These are phyloP conservation scores for Aegilops longissima DNA, from an alignment of 176 grass and related monocot genomes.

Conservation along the genomic window DNA sequence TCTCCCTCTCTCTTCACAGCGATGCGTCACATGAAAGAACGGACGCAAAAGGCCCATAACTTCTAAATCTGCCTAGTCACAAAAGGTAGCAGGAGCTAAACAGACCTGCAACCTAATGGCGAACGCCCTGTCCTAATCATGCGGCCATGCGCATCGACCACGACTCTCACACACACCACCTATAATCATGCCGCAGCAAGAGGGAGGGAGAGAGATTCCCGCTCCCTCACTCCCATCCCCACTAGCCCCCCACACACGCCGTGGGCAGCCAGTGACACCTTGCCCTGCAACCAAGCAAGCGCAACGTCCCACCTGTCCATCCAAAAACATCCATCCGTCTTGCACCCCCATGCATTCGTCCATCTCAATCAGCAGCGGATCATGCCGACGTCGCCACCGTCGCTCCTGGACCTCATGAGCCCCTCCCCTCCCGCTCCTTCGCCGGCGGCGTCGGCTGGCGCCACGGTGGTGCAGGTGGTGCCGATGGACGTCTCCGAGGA, in stretches of 20 bases:
- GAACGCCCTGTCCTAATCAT: slow-evolving; percentile 8
- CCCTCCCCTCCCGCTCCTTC: neutral
- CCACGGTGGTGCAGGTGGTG: slow-evolving; percentile 58
- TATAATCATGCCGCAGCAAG: neutral
- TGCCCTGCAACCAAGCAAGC: slow-evolving; percentile 48
- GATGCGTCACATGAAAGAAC: slow-evolving; percentile 19
- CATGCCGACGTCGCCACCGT: neutral
- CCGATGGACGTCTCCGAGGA: slow-evolving; percentile 62
- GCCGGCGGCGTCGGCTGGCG: neutral
- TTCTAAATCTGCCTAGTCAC: neutral
- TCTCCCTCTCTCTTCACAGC: neutral
- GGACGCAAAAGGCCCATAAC: neutral
- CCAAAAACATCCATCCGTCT: neutral
- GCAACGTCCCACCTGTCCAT: slow-evolving; percentile 38
- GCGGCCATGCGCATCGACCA: neutral
- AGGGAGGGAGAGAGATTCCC: slow-evolving; percentile 15
- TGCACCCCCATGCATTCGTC: slow-evolving; percentile 35
- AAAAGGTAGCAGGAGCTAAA: neutral
- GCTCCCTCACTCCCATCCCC: slow-evolving; percentile 30
- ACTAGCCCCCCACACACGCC: neutral
- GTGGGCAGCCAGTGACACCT: neutral
- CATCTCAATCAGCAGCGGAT: neutral
- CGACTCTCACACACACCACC: neutral
- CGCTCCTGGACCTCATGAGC: slow-evolving; percentile 50
- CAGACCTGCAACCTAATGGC: neutral